Percentiles rank a stretch among this genome's conserved stretches.
phyloP scores from a whole-genome alignment of 176 grass and related monocot genomes.

The Phoenix roebelenii region DNA sequence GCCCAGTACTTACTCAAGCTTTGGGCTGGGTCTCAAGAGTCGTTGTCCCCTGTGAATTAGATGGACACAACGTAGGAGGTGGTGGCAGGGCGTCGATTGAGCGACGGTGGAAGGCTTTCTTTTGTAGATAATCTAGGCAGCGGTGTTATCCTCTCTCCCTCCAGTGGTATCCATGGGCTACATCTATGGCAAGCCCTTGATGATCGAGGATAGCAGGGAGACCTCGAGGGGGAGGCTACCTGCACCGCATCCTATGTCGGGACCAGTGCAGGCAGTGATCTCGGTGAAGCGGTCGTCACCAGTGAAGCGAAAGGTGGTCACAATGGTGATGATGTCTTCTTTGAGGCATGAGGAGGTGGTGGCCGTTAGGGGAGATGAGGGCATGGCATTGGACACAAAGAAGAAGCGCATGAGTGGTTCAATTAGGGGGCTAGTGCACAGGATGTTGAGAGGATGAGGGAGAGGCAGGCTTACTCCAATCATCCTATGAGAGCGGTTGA shows the following conservation, averaged over 20 bases:
- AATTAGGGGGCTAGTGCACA: slow-evolving; percentile 12
- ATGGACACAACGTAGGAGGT: no score
- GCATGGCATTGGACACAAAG: slow-evolving; percentile 25
- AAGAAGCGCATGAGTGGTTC: slow-evolving; percentile 14
- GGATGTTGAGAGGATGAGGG: slow-evolving; percentile 23
- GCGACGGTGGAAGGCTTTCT: neutral
- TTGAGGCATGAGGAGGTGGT: slow-evolving; percentile 26
- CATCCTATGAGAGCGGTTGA: slow-evolving; percentile 34
- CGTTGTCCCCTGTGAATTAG: no score
- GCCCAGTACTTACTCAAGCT: no score
- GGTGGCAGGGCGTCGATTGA: slow-evolving; percentile 5
- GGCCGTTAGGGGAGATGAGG: neutral
- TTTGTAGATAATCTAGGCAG: no score
- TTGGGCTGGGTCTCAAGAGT: no score
- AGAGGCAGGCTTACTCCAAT: slow-evolving; percentile 33
- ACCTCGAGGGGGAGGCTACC: neutral
- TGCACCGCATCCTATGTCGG: neutral
- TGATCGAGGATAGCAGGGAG: slow-evolving; percentile 15
- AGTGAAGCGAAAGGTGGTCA: neutral
- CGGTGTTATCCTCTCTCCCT: neutral
- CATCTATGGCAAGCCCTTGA: slow-evolving; percentile 39
- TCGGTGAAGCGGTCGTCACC: slow-evolving; percentile 18
- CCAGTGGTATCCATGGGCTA: slow-evolving; percentile 42
- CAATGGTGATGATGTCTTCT: slow-evolving; percentile 1
- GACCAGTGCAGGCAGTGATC: neutral